Evolutionary conservation across 345 rosid genomes (phyloP), one percentile per base, ranked within the genome.

Genomic region (Arabis hirsuta): DNA sequence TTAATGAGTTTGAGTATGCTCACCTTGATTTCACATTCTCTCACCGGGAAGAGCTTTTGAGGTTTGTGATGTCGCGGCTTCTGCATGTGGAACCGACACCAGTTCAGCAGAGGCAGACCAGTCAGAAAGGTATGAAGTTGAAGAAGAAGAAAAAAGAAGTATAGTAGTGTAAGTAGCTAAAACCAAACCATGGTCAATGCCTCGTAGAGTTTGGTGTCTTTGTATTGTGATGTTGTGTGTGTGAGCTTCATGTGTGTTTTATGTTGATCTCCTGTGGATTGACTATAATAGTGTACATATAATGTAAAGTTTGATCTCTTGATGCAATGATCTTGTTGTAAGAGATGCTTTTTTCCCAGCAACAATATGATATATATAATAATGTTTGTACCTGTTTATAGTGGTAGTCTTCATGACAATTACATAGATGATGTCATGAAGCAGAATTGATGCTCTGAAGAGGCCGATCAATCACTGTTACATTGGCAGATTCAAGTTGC

Each of bases 21-120:
- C 99, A 91, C 81, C 79, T 91, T 77, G 99, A 95, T 81, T 95
- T 95, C 85, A 95, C 92, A 12, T 91, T 91, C 71, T 85, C 98
- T 24, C 96, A 95, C 79, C 91, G 81, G 0, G 96, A 95, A 78
- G 99, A 95, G 69, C 82, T 95, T 72, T 53, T 95, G 52, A 80
- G 87, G 6, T 91, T 86, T 10, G 96, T 95, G 56, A 81, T 88
- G 96, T 90, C 99, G 0, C 84, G 89, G 24, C 61, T 95, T 85
- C 73, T 86, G 77, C 87, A 83, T 0, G 91, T 87, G 36, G 81
- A 78, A 41, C 88, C 84, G 10, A 10, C 73, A 5, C 76, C 69
- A 14, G 10, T 53, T 9, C 74, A 61, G 22, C 81, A 80, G 76
- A 76, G 36, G 52, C 84, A 55, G 27, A 34, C n/a, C 2, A 71